Evolutionary conservation across 202 grass and related monocot genomes (phyloP).

Genomic region (Dendrocalamus latiflorus): DNA sequence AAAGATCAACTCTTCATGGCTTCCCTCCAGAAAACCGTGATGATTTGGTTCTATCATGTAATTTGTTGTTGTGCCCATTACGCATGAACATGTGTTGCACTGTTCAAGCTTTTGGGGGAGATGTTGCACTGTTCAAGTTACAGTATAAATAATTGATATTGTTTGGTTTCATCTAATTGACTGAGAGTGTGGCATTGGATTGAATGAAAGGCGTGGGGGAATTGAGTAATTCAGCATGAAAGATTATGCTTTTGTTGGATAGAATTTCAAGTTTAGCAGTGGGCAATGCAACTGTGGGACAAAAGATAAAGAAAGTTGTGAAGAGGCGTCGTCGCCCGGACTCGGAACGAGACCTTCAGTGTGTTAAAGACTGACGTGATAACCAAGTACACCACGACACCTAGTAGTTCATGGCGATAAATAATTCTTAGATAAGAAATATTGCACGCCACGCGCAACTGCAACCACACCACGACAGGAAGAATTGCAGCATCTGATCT

Average conservation of each 20-base stretch:
- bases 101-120: slow-evolving; percentile 16
- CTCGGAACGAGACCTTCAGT: slow-evolving; percentile 78
- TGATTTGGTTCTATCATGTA: slow-evolving; percentile 48
- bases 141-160: slow-evolving; percentile 40
- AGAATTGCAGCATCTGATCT: too few relatives aligned
- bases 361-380: slow-evolving; percentile 87
- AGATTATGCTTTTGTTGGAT: background rate
- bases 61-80: slow-evolving; percentile 12
- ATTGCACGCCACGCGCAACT: background rate
- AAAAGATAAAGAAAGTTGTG: background rate
- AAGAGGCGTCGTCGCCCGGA: slow-evolving; percentile 50
- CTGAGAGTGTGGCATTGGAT: too few relatives aligned
- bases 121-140: slow-evolving; percentile 21
- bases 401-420: too few relatives aligned
- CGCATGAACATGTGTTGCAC: slow-evolving; percentile 13
- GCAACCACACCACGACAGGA: too few relatives aligned
- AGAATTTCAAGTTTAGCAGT: background rate
- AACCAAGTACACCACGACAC: slow-evolving; percentile 75
- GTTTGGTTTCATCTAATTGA: background rate
- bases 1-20: slow-evolving; percentile 35
- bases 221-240: background rate
- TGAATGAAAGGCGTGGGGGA: background rate
- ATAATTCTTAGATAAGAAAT: background rate
- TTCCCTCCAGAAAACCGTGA: slow-evolving; percentile 12
- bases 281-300: background rate